Percentiles rank a stretch among this genome's conserved stretches.
Conservation (phyloP, 352 stramenopile genomes). For the Globisporangium yorkense region DNA sequence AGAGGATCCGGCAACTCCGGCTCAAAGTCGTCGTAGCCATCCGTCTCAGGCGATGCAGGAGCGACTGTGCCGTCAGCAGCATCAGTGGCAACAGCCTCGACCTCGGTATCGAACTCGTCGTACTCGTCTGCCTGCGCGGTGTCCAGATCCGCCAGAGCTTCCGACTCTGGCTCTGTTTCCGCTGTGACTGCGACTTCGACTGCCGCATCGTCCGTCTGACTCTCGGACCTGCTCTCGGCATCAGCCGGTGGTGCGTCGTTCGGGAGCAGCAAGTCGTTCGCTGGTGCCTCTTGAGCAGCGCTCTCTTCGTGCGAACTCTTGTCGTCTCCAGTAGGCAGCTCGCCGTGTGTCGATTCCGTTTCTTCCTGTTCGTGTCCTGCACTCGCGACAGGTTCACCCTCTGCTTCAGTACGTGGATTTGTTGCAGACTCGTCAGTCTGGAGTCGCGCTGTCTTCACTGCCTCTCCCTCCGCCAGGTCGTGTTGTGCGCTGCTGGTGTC, state of each 20-base stretch:
- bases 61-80: background rate
- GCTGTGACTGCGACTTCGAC: background rate
- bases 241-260: background rate
- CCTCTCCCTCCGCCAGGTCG: background rate
- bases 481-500: background rate
- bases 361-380: too few species aligned
- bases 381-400: too few species aligned
- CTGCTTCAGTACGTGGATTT: too few species aligned
- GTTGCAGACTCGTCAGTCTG: background rate
- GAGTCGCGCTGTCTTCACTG: background rate
- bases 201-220: background rate
- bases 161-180: background rate
- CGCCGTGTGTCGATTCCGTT: too few species aligned
- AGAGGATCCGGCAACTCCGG: background rate
- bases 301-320: background rate
- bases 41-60: background rate
- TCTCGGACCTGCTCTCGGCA: background rate
- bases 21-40: background rate
- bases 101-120: constrained; percentile 7
- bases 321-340: background rate
- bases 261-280: background rate
- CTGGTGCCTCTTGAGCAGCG: too few species aligned
- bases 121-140: background rate
- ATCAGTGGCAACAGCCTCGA: background rate
- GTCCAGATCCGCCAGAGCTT: background rate